Conservation (phyloP, 306 rosid genomes). For the Rubus idaeus region DNA sequence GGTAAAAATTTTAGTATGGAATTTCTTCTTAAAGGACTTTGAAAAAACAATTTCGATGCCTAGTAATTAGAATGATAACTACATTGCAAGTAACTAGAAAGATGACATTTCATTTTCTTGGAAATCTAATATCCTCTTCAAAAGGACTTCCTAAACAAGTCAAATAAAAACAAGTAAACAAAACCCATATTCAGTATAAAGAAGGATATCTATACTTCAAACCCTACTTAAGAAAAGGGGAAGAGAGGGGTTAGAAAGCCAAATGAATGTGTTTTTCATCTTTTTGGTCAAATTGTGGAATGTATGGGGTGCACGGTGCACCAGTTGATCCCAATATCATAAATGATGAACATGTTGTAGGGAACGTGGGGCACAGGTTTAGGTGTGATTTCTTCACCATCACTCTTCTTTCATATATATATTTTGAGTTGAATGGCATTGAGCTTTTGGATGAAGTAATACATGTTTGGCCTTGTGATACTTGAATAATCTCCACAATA, state of each 20-base stretch:
- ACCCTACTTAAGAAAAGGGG: neutral
- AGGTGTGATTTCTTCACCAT: conserved; percentile 22
- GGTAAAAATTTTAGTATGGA: too few species aligned
- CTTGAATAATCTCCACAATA: conserved; percentile 29
- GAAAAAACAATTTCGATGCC: too few species aligned
- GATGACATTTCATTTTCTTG: neutral
- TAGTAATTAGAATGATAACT: too few species aligned
- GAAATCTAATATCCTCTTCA: neutral
- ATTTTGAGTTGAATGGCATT: conserved; percentile 9
- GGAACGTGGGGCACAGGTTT: conserved; percentile 30
- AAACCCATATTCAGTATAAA: neutral
- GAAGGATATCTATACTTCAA: neutral
- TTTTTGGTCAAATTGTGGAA: conserved; percentile 5
- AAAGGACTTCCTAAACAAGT: neutral
- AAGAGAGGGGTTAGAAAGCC: conserved; percentile 1
- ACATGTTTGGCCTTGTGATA: conserved; percentile 29
- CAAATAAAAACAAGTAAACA: neutral
- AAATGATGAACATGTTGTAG: conserved; percentile 30
- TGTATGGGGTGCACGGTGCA: conserved; percentile 7
- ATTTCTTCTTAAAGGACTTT: too few species aligned
- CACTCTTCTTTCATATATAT: conserved; percentile 27
- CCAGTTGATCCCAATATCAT: conserved; percentile 25
- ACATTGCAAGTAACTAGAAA: neutral
- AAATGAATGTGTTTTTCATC: neutral
- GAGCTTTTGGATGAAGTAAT: conserved; percentile 42